phyloP scores from a whole-genome alignment of 768 basidiomycete genomes.

The Termitomyces sp. region DNA sequence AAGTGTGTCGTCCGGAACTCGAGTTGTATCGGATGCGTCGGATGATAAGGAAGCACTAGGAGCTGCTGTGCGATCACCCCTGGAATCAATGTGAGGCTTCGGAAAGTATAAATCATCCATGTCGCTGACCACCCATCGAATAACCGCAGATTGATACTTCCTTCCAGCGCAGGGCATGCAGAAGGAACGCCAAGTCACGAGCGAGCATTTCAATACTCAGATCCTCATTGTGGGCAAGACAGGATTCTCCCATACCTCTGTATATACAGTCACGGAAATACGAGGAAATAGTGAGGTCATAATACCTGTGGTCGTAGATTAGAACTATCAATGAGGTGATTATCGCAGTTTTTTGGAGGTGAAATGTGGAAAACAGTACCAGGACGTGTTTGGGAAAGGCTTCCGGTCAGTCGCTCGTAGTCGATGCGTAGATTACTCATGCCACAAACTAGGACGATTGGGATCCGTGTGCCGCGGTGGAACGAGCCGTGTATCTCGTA shows the following conservation, averaged over 20 bases:
- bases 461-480: conserved; percentile 27
- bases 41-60: conserved; percentile 38
- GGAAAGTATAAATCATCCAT: background rate
- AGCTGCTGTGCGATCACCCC: conserved; percentile 43
- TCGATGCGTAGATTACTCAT: conserved; percentile 38
- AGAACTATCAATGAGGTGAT: conserved; percentile 29
- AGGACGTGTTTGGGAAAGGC: conserved; percentile 34
- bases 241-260: conserved; percentile 47
- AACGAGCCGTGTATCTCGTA: conserved; percentile 41
- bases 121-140: conserved; percentile 47
- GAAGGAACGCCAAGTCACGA: conserved; percentile 39
- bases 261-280: background rate
- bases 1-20: conserved; percentile 40
- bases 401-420: conserved; percentile 32
- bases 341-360: background rate
- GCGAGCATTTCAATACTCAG: conserved; percentile 44
- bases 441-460: conserved; percentile 42
- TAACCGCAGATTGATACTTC: conserved; percentile 43
- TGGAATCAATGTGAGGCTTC: conserved; percentile 11
- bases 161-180: conserved; percentile 36
- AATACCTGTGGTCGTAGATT: conserved; percentile 39
- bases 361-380: conserved; percentile 23
- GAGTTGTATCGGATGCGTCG: conserved; percentile 29
- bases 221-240: conserved; percentile 31
- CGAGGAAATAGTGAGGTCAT: background rate